Base-by-base conservation (phyloP, 805 yeast genomes). In the Yarrowia yakushimensis region DNA sequence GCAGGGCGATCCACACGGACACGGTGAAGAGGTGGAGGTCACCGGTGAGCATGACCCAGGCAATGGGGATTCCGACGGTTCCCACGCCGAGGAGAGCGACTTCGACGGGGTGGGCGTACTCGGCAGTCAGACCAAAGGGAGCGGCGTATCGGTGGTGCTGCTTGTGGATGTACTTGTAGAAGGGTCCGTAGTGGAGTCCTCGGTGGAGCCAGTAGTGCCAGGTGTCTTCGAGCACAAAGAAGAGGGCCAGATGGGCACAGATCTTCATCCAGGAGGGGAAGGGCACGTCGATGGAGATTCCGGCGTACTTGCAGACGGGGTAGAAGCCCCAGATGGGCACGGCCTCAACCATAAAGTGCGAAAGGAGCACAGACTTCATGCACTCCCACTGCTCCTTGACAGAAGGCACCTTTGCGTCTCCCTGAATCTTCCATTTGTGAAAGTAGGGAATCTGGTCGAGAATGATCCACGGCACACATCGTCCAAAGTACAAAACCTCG, bases 191-290 rank as follows among this genome's bases (percentile, higher is more conserved):
- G 75, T 93, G 99, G 75, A 93, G 85, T 37, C 86, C 81, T 71
- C 98, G 85, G 77, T 93, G 99, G 73, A 88, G 86, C 88, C 94
- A 88, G 80, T 93, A 93, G 77, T 93, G 99, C 98, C 97, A 94
- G 66, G 89, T 79, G 73, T 93, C 99, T 77, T 93, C 99, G 66
- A 88, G 75, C 45, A 89, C 81, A 74, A 93, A 93, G 77, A 93
- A 90, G 15, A 90, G 69, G 18, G 83, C 80, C 63, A 92, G 81
- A 75, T 93, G 97, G 60, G 77, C 70, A 23, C 77, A 73, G 76
- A 89, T 85, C 31, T 82, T 82, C 62, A 76, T 75, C 71, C 78
- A 69, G 13, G 82, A 71, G 57, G 98, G 97, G 81, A 93, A 91
- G 17, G 98, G 97, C 15, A 91, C 96, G 28, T 81, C 78, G 70